phyloP scores from a whole-genome alignment of 1,284 basidiomycete species.

The Trametes sp. region DNA sequence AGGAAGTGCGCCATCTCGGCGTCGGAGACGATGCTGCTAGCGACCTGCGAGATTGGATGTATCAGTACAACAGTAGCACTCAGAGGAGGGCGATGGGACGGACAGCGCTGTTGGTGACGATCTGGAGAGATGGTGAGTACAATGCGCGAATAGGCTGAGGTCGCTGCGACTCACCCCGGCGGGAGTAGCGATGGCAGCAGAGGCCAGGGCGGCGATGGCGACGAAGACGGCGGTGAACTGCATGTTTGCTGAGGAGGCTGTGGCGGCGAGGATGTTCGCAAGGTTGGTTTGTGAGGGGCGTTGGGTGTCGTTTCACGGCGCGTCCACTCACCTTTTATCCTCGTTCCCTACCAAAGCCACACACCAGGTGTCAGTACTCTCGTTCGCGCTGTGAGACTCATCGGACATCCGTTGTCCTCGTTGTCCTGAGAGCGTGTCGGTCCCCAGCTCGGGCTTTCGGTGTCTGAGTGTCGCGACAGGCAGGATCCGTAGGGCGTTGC shows the following conservation, averaged over 20 bases:
- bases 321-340: not conserved
- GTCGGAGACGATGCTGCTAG: not conserved
- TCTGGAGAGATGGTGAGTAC: not conserved
- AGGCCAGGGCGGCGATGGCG: constrained; percentile 5
- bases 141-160: too few species aligned
- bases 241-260: not conserved
- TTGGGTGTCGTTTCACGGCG: not conserved
- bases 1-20: constrained; percentile 7
- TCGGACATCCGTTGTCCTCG: too few species aligned
- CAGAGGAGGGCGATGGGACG: not conserved
- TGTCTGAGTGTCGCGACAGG: not conserved
- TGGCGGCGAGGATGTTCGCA: not conserved
- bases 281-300: not conserved
- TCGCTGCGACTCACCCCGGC: not conserved
- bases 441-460: not conserved
- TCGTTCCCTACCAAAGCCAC: not conserved
- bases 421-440: too few species aligned
- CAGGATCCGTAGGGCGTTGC: not conserved
- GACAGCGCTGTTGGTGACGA: not conserved
- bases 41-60: not conserved
- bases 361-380: not conserved
- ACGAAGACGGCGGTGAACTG: constrained; percentile 9
- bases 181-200: constrained; percentile 4
- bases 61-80: not conserved
- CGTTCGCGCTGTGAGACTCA: not conserved